Evolutionary conservation across 352 stramenopile genomes (phyloP), one percentile per base, ranked within the genome.

Genomic region (Globisporangium barbulae): DNA sequence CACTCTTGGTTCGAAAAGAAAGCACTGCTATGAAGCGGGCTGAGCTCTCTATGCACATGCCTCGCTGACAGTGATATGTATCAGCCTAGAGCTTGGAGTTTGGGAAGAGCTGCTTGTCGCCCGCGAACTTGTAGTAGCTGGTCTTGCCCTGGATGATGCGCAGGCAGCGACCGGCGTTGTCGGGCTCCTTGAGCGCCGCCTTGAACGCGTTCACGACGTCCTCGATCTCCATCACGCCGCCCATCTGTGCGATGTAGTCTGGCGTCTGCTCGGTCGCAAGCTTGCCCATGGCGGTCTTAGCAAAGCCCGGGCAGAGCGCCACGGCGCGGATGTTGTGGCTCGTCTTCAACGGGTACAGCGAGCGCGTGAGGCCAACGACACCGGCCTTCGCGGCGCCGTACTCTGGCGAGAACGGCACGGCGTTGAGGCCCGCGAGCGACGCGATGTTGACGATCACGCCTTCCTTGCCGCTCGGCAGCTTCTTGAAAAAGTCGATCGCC

Each of bases 351-450:
- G 75, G 68, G 58, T 79, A 81, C 56, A 88, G 65, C 57, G 85
- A 91, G 39, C 80, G 76, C 64, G 83, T 91, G 59, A 94, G 87
- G 10, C 76, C 74, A 15, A 93, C 75, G 50, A 94, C 83, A n/a
- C 83, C 85, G n/a, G 81, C 75, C 64, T 94, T 94, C 30, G 83
- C 83, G 0, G 83, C 83, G 1, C 75, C 75, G 45, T 94, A 94
- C 33, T 90, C 81, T 1, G 83, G 81, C 45, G 68, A 71, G 62
- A 88, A 90, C 19, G 73, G 66, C 28, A 83, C 73, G 2, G 80
- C 53, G 58, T 78, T 76, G 0, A 61, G 17, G 10, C 55, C 55
- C 25, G 55, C 55, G 25, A 61, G 55, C 30, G 39, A 53, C 22
- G 55, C 39, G 4, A 61, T 30, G 25, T 70, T 65, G 13, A 71